phyloP scores from a whole-genome alignment of 169 alveolate genomes.

The Cystoisospora suis region DNA sequence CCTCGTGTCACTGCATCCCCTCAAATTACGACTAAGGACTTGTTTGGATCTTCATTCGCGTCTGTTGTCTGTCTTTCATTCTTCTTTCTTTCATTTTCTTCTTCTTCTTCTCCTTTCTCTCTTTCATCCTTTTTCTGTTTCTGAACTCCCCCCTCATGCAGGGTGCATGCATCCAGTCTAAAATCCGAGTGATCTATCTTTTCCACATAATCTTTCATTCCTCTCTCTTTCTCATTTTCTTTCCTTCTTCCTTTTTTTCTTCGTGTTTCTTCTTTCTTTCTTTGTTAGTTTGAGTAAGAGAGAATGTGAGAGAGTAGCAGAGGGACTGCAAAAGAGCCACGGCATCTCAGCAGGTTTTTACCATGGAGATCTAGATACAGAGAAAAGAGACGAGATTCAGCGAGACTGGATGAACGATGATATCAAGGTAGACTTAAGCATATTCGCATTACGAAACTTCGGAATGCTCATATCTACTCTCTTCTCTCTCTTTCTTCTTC shows the following conservation, averaged over 20 bases:
- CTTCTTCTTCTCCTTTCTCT: too few species aligned
- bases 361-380: slow-evolving; percentile 83
- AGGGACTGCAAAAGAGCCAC: slow-evolving; percentile 76
- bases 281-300: slow-evolving; percentile 77
- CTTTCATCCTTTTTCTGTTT: too few species aligned
- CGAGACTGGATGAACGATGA: slow-evolving; percentile 89
- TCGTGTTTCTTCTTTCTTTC: neutral
- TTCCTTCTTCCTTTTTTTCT: neutral
- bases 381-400: slow-evolving; percentile 80
- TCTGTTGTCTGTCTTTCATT: too few species aligned
- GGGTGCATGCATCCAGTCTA: too few species aligned
- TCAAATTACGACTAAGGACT: too few species aligned
- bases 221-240: neutral
- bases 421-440: slow-evolving; percentile 74
- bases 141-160: too few species aligned
- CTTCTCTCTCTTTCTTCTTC: neutral
- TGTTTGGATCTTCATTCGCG: too few species aligned
- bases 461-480: neutral
- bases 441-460: too few species aligned
- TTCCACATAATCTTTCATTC: neutral
- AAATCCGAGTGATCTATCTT: too few species aligned
- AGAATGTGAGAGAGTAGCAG: slow-evolving; percentile 94
- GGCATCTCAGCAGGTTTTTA: slow-evolving; percentile 83
- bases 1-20: too few species aligned
- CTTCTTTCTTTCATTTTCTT: neutral